phyloP scores from a whole-genome alignment of 345 rosid genomes.

The Populus simonii region DNA sequence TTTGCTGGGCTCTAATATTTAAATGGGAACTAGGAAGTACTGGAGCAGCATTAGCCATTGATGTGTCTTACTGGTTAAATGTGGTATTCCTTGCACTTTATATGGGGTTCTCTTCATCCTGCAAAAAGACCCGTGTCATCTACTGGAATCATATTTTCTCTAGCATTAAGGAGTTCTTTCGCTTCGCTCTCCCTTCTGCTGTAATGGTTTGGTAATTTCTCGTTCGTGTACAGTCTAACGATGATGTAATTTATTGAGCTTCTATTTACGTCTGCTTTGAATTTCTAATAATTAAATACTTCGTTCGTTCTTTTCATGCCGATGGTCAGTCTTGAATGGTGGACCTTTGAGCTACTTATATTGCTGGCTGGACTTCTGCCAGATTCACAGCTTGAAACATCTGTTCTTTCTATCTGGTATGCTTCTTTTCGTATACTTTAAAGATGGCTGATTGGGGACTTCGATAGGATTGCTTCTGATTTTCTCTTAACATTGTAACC shows the following conservation, averaged over 20 bases:
- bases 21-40: slow-evolving; percentile 23
- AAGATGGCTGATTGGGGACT: neutral
- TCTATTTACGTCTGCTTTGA: no score
- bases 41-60: slow-evolving; percentile 48
- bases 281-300: no score
- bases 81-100: slow-evolving; percentile 36
- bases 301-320: no score
- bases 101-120: slow-evolving; percentile 29
- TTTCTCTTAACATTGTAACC: neutral
- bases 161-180: slow-evolving; percentile 1
- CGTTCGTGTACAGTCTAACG: no score
- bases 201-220: slow-evolving; percentile 54
- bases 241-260: no score
- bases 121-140: slow-evolving; percentile 9
- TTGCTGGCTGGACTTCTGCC: slow-evolving; percentile 21
- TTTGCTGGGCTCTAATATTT: slow-evolving; percentile 46
- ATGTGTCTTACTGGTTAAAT: slow-evolving; percentile 35
- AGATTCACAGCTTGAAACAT: slow-evolving; percentile 19
- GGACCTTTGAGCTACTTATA: slow-evolving; percentile 14
- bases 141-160: slow-evolving; percentile 2
- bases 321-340: slow-evolving; percentile 16
- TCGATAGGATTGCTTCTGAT: neutral
- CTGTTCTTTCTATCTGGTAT: slow-evolving; percentile 20
- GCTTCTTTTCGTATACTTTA: neutral
- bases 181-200: slow-evolving; percentile 42